Conservation (phyloP, 495 filamentous ascomycete genomes). For the Xylaria bambusicola region DNA sequence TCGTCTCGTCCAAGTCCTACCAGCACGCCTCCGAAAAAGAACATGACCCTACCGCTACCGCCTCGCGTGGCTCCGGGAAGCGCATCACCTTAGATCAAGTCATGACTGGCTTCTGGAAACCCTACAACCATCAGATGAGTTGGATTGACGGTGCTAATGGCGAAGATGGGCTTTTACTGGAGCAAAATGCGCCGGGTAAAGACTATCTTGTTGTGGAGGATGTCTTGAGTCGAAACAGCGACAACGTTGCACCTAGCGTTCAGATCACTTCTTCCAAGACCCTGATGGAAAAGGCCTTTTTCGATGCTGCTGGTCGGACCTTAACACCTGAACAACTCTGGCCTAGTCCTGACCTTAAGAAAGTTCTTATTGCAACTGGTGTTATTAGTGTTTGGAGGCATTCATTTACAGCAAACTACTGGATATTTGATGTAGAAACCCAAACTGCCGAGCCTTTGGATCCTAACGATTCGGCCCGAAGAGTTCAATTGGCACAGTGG, state of each 20-base stretch:
- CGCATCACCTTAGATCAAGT: slow-evolving; percentile 81
- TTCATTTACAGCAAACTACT: slow-evolving; percentile 82
- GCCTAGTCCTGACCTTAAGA: slow-evolving; percentile 82
- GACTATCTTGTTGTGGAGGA: slow-evolving; percentile 88
- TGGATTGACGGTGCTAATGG: slow-evolving; percentile 88
- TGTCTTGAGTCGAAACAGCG: slow-evolving; percentile 56
- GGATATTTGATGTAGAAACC: slow-evolving; percentile 88
- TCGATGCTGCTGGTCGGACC: slow-evolving; percentile 56
- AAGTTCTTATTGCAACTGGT: slow-evolving; percentile 77
- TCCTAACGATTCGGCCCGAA: slow-evolving; percentile 62
- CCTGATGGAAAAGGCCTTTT: slow-evolving; percentile 69
- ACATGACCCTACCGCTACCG: slow-evolving; percentile 69
- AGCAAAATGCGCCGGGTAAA: slow-evolving; percentile 57
- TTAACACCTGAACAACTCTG: slow-evolving; percentile 60
- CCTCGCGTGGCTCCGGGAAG: slow-evolving; percentile 67
- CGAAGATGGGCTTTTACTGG: slow-evolving; percentile 83
- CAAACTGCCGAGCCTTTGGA: slow-evolving; percentile 80
- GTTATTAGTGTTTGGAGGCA: slow-evolving; percentile 79
- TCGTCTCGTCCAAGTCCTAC: slow-evolving; percentile 67
- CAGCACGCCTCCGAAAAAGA: slow-evolving; percentile 59
- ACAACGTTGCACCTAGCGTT: slow-evolving; percentile 30
- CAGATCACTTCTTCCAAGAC: slow-evolving; percentile 47
- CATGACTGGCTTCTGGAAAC: slow-evolving; percentile 68
- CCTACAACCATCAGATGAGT: slow-evolving; percentile 68
- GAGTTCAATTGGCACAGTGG: slow-evolving; percentile 86